Evolutionary conservation across 2,329 filamentous ascomycete genomes (phyloP).

Genomic region (Colletotrichum sublineola): DNA sequence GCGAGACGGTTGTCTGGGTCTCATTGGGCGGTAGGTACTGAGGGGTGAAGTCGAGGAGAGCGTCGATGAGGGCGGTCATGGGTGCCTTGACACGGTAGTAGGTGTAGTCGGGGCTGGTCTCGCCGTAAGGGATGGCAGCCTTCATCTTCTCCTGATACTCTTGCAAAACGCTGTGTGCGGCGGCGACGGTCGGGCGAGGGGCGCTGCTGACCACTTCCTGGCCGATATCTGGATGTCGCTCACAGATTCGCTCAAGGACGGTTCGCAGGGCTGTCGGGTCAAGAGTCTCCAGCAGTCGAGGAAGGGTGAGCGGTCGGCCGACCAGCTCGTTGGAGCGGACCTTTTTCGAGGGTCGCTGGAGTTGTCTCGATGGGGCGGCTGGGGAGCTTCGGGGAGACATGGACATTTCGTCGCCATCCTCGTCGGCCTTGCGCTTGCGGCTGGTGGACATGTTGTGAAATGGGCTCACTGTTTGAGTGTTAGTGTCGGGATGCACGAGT

Average conservation of each 20-base stretch:
- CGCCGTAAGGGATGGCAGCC: conserved; percentile 86
- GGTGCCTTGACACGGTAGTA: conserved; percentile 93
- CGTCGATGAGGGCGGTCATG: conserved; percentile 84
- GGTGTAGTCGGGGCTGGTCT: conserved; percentile 89
- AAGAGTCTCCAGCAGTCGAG: conserved; percentile 92
- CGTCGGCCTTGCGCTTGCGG: conserved; percentile 89
- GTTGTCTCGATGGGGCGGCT: conserved; percentile 76
- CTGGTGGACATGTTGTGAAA: conserved; percentile 65
- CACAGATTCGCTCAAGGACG: conserved; percentile 91
- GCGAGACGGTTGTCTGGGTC: conserved; percentile 82
- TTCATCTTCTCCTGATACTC: conserved; percentile 86
- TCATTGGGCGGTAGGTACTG: conserved; percentile 96
- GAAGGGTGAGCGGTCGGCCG: conserved; percentile 67
- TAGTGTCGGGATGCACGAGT: conserved; percentile 38
- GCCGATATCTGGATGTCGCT: conserved; percentile 87
- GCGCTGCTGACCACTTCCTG: conserved; percentile 87
- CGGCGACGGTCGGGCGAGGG: conserved; percentile 86
- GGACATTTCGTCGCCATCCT: conserved; percentile 90
- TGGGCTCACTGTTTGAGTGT: conserved; percentile 49
- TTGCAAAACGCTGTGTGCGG: conserved; percentile 82
- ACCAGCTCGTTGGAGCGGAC: conserved; percentile 73
- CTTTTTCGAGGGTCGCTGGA: conserved; percentile 76
- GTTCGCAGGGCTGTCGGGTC: conserved; percentile 86
- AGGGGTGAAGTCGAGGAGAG: conserved; percentile 92
- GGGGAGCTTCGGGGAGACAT: conserved; percentile 89